These are phyloP conservation scores for Aspergillus bombycis DNA, from an alignment of 2,329 filamentous ascomycete genomes.

Conservation along the genomic window DNA sequence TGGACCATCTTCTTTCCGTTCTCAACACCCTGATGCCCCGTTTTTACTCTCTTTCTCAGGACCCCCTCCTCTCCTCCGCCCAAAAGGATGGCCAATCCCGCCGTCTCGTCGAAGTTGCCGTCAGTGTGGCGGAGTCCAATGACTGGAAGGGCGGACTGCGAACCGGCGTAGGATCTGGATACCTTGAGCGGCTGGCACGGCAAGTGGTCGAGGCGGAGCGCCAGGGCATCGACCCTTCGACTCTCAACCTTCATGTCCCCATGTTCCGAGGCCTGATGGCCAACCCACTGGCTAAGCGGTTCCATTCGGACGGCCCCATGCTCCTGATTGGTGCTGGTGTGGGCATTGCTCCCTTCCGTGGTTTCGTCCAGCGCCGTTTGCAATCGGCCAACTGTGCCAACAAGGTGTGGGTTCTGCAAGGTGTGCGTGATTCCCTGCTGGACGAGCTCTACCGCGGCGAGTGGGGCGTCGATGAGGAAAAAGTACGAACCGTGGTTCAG, in stretches of 20 bases:
- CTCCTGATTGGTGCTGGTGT: conserved; percentile 95
- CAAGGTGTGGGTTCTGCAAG: conserved; percentile 96
- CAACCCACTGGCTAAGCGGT: conserved; percentile 90
- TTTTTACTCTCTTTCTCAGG: conserved; percentile 97
- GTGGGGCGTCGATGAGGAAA: conserved; percentile 89
- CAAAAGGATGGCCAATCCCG: conserved; percentile 70
- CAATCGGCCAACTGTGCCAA: conserved; percentile 96
- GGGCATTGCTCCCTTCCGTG: conserved; percentile 94
- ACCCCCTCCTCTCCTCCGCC: conserved; percentile 78
- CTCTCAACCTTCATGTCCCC: conserved; percentile 73
- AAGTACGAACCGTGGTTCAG: conserved; percentile 81
- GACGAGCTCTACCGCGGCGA: conserved; percentile 97
- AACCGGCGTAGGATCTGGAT: conserved; percentile 88
- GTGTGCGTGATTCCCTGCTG: conserved; percentile 87
- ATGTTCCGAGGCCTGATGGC: conserved; percentile 99
- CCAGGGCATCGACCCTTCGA: conserved; percentile 55
- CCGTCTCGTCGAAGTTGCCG: conserved; percentile 91
- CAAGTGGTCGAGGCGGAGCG: conserved; percentile 70
- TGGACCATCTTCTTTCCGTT: conserved; percentile 77
- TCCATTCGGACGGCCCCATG: conserved; percentile 94
- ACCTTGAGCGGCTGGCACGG: conserved; percentile 82
- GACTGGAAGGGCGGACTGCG: conserved; percentile 75
- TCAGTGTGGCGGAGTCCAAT: conserved; percentile 84
- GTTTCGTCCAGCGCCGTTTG: conserved; percentile 91
- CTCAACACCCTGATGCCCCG: conserved; percentile 92